phyloP scores from a whole-genome alignment of 2,329 filamentous ascomycete genomes.

The Curvularia hawaiiensis region DNA sequence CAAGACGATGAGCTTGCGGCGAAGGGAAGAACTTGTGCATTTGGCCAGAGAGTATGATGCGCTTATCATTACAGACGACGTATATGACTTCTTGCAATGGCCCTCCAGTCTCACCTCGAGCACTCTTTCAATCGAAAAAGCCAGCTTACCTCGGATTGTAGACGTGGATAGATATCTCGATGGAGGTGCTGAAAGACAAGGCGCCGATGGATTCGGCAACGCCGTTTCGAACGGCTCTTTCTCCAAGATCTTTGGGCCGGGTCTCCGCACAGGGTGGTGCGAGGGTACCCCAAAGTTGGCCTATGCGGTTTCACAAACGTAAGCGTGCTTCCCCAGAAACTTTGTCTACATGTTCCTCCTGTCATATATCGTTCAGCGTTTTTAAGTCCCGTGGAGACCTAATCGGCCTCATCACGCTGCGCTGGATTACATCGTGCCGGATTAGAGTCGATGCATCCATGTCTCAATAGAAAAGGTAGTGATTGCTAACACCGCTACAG shows the following conservation, averaged over 20 bases:
- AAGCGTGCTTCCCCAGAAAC: conserved; percentile 34
- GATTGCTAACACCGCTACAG: conserved; percentile 45
- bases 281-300: conserved; percentile 71
- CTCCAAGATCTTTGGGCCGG: conserved; percentile 84
- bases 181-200: conserved; percentile 55
- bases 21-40: conserved; percentile 71
- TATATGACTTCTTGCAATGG: conserved; percentile 94
- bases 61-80: conserved; percentile 86
- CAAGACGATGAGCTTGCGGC: conserved; percentile 74
- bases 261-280: conserved; percentile 85
- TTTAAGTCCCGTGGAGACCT: background rate
- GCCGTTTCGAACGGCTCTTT: conserved; percentile 87
- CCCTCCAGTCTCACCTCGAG: conserved; percentile 48
- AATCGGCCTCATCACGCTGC: background rate
- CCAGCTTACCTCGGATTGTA: conserved; percentile 70
- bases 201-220: conserved; percentile 73
- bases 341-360: background rate
- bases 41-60: conserved; percentile 80
- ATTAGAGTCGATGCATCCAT: conserved; percentile 8
- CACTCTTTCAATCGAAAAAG: conserved; percentile 44
- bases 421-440: background rate
- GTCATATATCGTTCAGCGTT: conserved; percentile 2
- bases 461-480: conserved; percentile 11
- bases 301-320: conserved; percentile 64
- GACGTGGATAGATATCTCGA: conserved; percentile 77